Conservation (phyloP, 495 filamentous ascomycete genomes). For the Xylaria sp. region DNA sequence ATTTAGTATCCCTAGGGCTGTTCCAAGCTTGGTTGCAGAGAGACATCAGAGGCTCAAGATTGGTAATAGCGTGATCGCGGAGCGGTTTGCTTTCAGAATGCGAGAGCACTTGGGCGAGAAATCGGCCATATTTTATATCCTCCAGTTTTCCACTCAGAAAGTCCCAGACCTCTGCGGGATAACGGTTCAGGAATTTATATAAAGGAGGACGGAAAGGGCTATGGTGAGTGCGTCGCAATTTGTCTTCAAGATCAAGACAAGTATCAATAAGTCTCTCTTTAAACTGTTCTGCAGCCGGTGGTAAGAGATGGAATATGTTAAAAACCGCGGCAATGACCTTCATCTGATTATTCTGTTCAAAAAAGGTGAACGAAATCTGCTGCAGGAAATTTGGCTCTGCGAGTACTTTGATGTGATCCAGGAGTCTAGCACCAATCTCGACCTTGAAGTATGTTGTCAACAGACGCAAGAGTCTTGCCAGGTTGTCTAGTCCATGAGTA, state of each 20-base stretch:
- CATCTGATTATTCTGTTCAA: constrained; percentile 90
- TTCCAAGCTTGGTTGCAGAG: constrained; percentile 65
- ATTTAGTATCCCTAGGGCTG: constrained; percentile 67
- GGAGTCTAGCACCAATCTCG: constrained; percentile 87
- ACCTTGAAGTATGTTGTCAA: constrained; percentile 99
- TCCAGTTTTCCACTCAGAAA: constrained; percentile 77
- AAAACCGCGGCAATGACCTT: constrained; percentile 92
- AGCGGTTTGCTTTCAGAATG: constrained; percentile 77
- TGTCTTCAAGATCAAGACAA: constrained; percentile 85
- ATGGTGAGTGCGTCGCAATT: constrained; percentile 85
- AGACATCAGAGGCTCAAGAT: constrained; percentile 72
- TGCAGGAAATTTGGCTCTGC: constrained; percentile 81
- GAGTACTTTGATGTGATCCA: constrained; percentile 92
- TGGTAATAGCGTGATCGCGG: constrained; percentile 73
- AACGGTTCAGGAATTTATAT: constrained; percentile 93
- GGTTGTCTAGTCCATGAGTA: constrained; percentile 87
- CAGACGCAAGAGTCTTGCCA: constrained; percentile 85
- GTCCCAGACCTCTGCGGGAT: constrained; percentile 84
- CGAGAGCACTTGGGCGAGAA: constrained; percentile 88
- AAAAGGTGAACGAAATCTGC: constrained; percentile 89
- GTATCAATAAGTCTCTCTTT: constrained; percentile 88
- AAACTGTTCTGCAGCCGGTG: constrained; percentile 85
- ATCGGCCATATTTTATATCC: constrained; percentile 87
- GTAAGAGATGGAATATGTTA: constrained; percentile 94
- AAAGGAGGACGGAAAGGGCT: constrained; percentile 92